phyloP scores from a whole-genome alignment of 2,329 filamentous ascomycete genomes.

The Dichotomopilus funicola region DNA sequence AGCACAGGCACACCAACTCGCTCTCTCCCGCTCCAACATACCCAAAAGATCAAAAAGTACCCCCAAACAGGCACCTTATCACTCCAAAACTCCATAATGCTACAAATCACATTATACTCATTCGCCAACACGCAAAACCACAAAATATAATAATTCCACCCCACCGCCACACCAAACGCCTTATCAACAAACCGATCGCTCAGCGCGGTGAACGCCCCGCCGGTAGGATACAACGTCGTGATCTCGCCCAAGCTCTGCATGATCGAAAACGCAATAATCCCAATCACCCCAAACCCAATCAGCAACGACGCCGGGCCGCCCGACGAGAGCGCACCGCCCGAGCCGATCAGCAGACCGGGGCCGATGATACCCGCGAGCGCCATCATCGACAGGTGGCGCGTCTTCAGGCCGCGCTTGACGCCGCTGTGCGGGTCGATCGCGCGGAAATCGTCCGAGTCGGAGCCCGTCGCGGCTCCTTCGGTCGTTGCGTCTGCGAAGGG shows the following conservation, averaged over 20 bases:
- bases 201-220: conserved; percentile 64
- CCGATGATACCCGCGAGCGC: conserved; percentile 58
- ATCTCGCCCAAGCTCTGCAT: conserved; percentile 72
- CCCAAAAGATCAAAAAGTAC: conserved; percentile 69
- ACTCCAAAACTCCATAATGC: conserved; percentile 60
- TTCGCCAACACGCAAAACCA: conserved; percentile 60
- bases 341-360: conserved; percentile 65
- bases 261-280: conserved; percentile 59
- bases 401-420: conserved; percentile 64
- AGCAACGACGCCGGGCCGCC: conserved; percentile 66
- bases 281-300: conserved; percentile 68
- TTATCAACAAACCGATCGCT: conserved; percentile 66
- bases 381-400: conserved; percentile 61
- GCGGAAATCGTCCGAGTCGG: conserved; percentile 37
- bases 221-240: conserved; percentile 65
- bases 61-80: conserved; percentile 56
- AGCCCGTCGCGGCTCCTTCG: conserved; percentile 12
- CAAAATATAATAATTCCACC: conserved; percentile 67
- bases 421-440: conserved; percentile 55
- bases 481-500: conserved; percentile 1
- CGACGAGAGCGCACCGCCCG: conserved; percentile 59
- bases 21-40: conserved; percentile 25
- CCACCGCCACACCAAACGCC: conserved; percentile 61
- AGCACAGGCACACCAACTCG: neutral
- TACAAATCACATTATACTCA: conserved; percentile 64